Conservation (phyloP, 345 rosid genomes). For the Tarenaya hassleriana region DNA sequence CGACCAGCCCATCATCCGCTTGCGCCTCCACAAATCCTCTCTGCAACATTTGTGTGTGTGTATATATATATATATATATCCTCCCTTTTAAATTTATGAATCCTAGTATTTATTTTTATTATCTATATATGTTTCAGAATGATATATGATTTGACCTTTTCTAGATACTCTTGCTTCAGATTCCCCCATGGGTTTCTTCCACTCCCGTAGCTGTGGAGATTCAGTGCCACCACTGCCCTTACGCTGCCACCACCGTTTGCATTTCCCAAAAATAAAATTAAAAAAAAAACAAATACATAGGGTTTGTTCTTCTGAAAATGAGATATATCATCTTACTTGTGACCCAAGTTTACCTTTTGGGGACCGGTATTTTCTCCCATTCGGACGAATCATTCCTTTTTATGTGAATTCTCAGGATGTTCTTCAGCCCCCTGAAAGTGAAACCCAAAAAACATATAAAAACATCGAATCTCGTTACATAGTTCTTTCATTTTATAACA, state of each 20-base stretch:
- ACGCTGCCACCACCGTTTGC: constrained; percentile 42
- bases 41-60: constrained; percentile 32
- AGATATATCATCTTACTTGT: neutral
- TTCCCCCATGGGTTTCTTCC: constrained; percentile 97
- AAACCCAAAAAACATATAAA: no score
- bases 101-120: no score
- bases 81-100: no score
- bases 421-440: constrained; percentile 70
- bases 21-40: constrained; percentile 93
- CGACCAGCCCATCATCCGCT: constrained; percentile 88
- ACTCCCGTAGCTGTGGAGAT: constrained; percentile 88
- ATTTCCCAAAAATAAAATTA: constrained; percentile 6
- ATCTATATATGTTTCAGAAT: no score
- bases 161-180: constrained; percentile 72
- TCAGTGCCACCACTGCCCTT: constrained; percentile 85
- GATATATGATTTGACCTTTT: constrained; percentile 43
- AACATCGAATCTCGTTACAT: no score
- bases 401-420: constrained; percentile 70
- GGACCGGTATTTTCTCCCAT: constrained; percentile 87
- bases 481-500: no score
- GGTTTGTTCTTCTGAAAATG: no score
- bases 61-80: neutral
- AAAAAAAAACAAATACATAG: no score
- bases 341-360: constrained; percentile 57
- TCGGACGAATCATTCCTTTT: constrained; percentile 74